Base-by-base conservation (phyloP, 129 eudicot species). In the Tagetes erecta region DNA sequence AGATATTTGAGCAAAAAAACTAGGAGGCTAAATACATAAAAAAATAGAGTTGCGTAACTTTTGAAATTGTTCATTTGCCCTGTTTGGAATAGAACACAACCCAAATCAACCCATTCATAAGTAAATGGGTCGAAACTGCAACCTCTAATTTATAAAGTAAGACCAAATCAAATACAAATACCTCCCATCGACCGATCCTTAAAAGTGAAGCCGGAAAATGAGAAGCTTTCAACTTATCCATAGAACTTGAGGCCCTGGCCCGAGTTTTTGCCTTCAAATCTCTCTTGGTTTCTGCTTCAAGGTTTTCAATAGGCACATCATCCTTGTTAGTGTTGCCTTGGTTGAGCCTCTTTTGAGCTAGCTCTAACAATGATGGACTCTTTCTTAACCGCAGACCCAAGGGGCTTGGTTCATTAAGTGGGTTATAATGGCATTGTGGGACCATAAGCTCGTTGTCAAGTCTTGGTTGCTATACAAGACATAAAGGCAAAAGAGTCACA, bases 161-260 rank as follows among this genome's bases (percentile, higher is more conserved):
- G 69, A 55, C 41, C 56, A 80, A 33, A 62, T 64, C 31, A 11
- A 66, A 44, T 9, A 8, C 31, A 49, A 40, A 37, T 86, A 93
- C 98, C 97, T 88, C 91, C 99, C 99, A 94, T 31, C 46, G n/a
- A 60, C 99, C 99, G 50, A 94, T 88, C 82, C 78, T 82, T 71
- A 94, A 73, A 51, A 76, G 72, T 20, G 83, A 83, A 68, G 96
- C 99, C 31, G 85, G 80, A 86, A 94, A 91, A 77, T 94, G 92
- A 14, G 99, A 88, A 53, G 99, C 97, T 84, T 94, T 91, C 60
- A 85, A 72, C 86, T 83, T 94, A 83, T 94, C 96, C 74, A 39
- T 50, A 6, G 86, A 74, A 64, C 65, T 46, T 44, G 87, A 74
- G 45, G 81, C 74, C 72, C 34, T 42, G 35, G 68, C 57, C 63